Percentiles rank a stretch among this genome's conserved stretches.
phyloP scores from a whole-genome alignment of 1,139 yeast genomes.

The Hyphopichia burtonii region DNA sequence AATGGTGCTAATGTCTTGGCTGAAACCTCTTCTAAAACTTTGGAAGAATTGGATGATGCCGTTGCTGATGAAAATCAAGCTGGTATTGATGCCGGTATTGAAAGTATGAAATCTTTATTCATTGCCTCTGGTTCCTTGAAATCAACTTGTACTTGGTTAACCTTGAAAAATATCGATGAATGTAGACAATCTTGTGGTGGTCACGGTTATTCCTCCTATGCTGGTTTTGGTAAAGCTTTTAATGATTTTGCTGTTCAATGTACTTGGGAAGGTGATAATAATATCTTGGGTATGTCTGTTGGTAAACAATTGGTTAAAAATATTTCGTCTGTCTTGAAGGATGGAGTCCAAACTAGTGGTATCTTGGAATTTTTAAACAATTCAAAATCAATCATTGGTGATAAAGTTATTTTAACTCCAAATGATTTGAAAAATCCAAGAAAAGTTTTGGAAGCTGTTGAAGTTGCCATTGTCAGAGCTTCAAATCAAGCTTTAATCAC shows the following conservation, averaged over 20 bases:
- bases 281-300: conserved; percentile 76
- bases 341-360: conserved; percentile 35
- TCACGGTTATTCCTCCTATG: conserved; percentile 88
- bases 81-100: conserved; percentile 49
- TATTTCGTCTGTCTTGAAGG: conserved; percentile 32
- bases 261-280: conserved; percentile 98
- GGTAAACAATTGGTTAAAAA: conserved; percentile 74
- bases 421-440: conserved; percentile 33
- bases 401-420: conserved; percentile 33
- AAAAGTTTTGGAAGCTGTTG: conserved; percentile 33
- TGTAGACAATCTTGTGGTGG: conserved; percentile 97
- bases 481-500: conserved; percentile 46
- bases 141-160: conserved; percentile 87
- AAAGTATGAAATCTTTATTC: conserved; percentile 72
- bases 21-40: conserved; percentile 50
- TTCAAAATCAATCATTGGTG: conserved; percentile 23
- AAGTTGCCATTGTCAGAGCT: conserved; percentile 46
- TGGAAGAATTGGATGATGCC: conserved; percentile 55
- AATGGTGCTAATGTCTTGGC: conserved; percentile 70
- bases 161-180: conserved; percentile 78
- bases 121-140: conserved; percentile 86
- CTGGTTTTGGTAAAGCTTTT: conserved; percentile 86
- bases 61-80: conserved; percentile 43
- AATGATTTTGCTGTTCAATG: conserved; percentile 95
- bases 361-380: conserved; percentile 47